phyloP scores from a whole-genome alignment of 768 basidiomycete genomes.

The Lactifluus volemus region DNA sequence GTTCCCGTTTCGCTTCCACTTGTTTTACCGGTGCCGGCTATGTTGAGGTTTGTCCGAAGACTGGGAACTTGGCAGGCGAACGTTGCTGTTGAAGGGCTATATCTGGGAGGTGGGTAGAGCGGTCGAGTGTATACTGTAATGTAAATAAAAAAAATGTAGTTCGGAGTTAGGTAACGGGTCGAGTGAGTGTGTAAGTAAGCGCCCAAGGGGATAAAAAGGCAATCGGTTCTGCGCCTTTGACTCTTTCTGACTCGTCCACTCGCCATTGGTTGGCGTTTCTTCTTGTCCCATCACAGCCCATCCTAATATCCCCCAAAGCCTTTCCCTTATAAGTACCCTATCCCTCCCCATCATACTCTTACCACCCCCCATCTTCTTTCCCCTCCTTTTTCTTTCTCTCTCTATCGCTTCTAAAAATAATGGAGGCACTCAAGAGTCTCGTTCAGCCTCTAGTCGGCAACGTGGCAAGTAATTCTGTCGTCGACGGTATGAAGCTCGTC shows the following conservation, averaged over 20 bases:
- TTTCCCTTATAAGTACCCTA: background rate
- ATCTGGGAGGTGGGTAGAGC: constrained; percentile 31
- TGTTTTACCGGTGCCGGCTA: constrained; percentile 58
- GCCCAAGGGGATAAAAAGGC: constrained; percentile 15
- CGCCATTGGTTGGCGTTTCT: background rate
- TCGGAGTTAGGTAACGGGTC: background rate
- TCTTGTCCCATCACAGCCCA: background rate
- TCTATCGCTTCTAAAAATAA: background rate
- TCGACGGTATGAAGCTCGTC: constrained; percentile 87
- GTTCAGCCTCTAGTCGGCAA: constrained; percentile 19
- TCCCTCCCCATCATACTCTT: background rate
- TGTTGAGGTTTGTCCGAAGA: constrained; percentile 52
- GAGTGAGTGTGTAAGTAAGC: background rate
- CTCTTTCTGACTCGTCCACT: background rate
- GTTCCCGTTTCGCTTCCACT: constrained; percentile 51
- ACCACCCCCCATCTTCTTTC: background rate
- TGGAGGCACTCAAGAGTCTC: constrained; percentile 21
- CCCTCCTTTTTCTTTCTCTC: background rate
- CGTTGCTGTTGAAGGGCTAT: constrained; percentile 66
- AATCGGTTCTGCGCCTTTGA: constrained; percentile 2
- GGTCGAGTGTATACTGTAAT: background rate
- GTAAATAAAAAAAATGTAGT: background rate
- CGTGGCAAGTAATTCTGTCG: constrained; percentile 41
- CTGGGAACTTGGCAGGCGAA: constrained; percentile 80
- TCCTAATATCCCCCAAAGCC: constrained; percentile 14